A percentile compares a stretch with the other conserved stretches of the same genome.
Conservation (phyloP, 2,329 filamentous ascomycete genomes). For the Fusarium sororula region DNA sequence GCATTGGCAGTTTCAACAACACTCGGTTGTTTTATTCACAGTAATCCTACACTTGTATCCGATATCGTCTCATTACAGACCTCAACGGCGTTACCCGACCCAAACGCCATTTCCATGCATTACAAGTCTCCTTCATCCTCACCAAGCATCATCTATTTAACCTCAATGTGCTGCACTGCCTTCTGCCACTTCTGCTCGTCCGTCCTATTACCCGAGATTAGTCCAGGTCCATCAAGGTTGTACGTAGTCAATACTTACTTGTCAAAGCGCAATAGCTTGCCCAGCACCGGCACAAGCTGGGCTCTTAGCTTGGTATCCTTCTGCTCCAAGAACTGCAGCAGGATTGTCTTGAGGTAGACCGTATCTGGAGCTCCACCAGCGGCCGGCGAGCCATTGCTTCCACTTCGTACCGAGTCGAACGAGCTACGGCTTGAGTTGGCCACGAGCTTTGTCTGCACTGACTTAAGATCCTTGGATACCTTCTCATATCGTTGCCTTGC, state of each 20-base stretch:
- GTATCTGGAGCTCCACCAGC: conserved; percentile 54
- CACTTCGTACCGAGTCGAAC: conserved; percentile 50
- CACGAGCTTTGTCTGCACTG: conserved; percentile 58
- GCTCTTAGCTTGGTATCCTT: conserved; percentile 79
- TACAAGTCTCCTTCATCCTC: not conserved
- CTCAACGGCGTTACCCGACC: conserved; percentile 11
- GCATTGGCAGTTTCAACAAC: not conserved
- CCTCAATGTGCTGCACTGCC: conserved; percentile 68
- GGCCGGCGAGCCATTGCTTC: conserved; percentile 42
- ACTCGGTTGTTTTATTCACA: conserved; percentile 4
- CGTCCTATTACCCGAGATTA: conserved; percentile 45
- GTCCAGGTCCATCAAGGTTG: not conserved
- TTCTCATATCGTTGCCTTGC: conserved; percentile 81
- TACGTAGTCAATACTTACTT: conserved; percentile 61
- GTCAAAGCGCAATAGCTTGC: conserved; percentile 80
- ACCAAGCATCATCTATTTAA: conserved; percentile 37
- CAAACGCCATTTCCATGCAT: conserved; percentile 28
- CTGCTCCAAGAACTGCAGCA: conserved; percentile 83
- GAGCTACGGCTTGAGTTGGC: conserved; percentile 57
- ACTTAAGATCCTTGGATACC: conserved; percentile 72
- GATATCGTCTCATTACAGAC: not conserved
- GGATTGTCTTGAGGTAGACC: conserved; percentile 81
- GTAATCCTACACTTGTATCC: conserved; percentile 30
- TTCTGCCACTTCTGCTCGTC: conserved; percentile 90
- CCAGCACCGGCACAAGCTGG: conserved; percentile 80